Base-by-base conservation (phyloP, 345 rosid species). In the Camelina neglecta region DNA sequence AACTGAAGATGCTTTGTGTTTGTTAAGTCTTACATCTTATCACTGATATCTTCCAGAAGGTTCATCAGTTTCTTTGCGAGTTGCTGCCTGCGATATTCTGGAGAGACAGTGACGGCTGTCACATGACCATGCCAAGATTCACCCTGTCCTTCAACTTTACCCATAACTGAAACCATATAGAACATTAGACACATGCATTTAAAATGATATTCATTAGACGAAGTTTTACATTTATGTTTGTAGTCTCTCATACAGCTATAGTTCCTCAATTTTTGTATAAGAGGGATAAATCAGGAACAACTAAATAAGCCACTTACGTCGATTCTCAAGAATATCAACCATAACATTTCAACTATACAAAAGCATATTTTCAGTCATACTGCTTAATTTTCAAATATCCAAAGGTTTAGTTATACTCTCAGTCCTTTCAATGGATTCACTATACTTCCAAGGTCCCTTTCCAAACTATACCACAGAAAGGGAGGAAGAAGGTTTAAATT, bases 81-180 rank as follows among this genome's bases (percentile, higher is more conserved):
- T 69, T 89, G 94, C 83, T 88, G 96, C 85, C 98, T 85, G 54
- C 97, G 87, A 68, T 90, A 96, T 39, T 96, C 96, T 31, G 93
- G 83, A 18, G 97, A 86, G 33, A 93, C 97, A 21, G 99, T 93
- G 31, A 93, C 97, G 2, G 98, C 99, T 13, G 97, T 96, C 15
- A 93, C 98, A 75, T 89, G 99, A 47, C 99, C 98, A 68, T 96
- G 98, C 98, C 98, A 96, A 6, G 96, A 93, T 79, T 93, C 98
- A 63, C 98, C 99, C 29, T 91, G 97, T 61, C 97, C 99, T 87
- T 93, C 97, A 21, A 91, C 95, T 74, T 96, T 93, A 38, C 97
- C 97, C 98, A 96, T 93, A 55, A 91, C 98, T 89, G 84, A 70
- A 79, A 24, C 71, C 79, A 61, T 61, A 54, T 31, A 9, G 65